A percentile compares a stretch with the other conserved stretches of the same genome.
phyloP scores from a whole-genome alignment of 2,329 filamentous ascomycete species.

The Mycosphaerella arachidis region DNA sequence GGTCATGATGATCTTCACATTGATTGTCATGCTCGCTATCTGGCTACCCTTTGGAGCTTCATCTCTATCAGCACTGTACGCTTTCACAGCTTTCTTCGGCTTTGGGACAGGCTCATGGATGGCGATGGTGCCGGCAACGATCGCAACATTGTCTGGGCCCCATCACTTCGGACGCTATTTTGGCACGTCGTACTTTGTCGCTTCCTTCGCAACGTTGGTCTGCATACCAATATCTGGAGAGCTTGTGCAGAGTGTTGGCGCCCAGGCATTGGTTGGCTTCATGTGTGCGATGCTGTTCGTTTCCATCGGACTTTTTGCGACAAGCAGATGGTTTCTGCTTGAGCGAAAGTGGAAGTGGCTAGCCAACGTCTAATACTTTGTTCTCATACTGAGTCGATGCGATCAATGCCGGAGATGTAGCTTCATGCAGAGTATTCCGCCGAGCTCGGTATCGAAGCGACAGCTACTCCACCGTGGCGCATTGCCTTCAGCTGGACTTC shows the following conservation, averaged over 20 bases:
- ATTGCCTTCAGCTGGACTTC: background rate
- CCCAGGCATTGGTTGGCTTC: slow-evolving; percentile 44
- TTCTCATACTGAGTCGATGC: no score
- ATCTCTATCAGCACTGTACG: slow-evolving; percentile 39
- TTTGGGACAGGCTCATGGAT: slow-evolving; percentile 49
- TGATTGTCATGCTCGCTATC: slow-evolving; percentile 41
- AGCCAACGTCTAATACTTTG: background rate
- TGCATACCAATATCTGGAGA: slow-evolving; percentile 46
- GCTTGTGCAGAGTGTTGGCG: slow-evolving; percentile 44
- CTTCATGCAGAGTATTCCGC: background rate
- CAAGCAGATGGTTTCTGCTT: slow-evolving; percentile 10
- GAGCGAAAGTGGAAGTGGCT: slow-evolving; percentile 11
- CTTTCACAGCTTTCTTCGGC: slow-evolving; percentile 45
- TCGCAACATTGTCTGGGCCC: slow-evolving; percentile 45
- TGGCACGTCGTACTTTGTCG: slow-evolving; percentile 47
- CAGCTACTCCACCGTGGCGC: background rate
- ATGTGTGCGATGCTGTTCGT: slow-evolving; percentile 42
- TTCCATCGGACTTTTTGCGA: slow-evolving; percentile 19
- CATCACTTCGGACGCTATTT: slow-evolving; percentile 47
- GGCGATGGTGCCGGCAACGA: slow-evolving; percentile 43
- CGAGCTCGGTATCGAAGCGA: background rate
- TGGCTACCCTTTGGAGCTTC: slow-evolving; percentile 45
- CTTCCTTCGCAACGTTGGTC: slow-evolving; percentile 44
- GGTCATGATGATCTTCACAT: slow-evolving; percentile 34
- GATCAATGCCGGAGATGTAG: no score